Base-by-base conservation (phyloP, 192 early-diverging fungal species). In the Podila verticillata region DNA sequence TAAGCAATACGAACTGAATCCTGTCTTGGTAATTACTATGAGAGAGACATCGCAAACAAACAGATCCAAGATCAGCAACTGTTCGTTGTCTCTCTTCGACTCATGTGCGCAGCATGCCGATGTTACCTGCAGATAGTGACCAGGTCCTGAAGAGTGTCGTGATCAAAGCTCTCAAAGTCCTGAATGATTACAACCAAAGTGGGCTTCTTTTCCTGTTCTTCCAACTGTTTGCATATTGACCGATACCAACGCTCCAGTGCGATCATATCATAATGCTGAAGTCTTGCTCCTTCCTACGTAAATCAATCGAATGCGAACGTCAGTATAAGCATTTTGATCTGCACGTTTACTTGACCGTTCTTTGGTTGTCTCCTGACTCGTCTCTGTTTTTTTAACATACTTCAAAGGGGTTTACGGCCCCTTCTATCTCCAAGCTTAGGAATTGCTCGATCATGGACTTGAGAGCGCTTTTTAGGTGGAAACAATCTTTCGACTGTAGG, bases 161-260 rank as follows among this genome's bases (percentile, higher is more conserved):
- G 86, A 36, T 90, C 86, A 63, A 98, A 96, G 48, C 91, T 87
- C 72, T 98, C 96, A 83, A 96, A 94, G 72, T 98, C 95, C 68
- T 96, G 92, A 57, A 98, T 68, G 32, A 96, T 90, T 28, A 96
- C 74, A 5, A 96, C 92, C 4, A 95, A 56, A 19, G 84, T 89
- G 3, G 83, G 80, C 17, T 22, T 28, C 12, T 35, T 65, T 3
- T 51, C 31, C 8, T 61, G 20, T 15, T 57, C 39, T 34, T 34
- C 54, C 2, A 20, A n/a, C 15, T 15, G 8, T 7, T 72, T 63
- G 57, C 35, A 66, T 4, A 85, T 24, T 31, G 84, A 79, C 60
- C 69, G 78, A 70, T 92, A 92, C 95, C 93, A 95, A 54, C 88
- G 74, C 57, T 83, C 81, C 28, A 96, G 83, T 39, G 92, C 74